Evolutionary conservation across 495 filamentous ascomycete species (phyloP), one percentile per base, ranked within the genome.

Genomic region (Oidiodendron maius): DNA sequence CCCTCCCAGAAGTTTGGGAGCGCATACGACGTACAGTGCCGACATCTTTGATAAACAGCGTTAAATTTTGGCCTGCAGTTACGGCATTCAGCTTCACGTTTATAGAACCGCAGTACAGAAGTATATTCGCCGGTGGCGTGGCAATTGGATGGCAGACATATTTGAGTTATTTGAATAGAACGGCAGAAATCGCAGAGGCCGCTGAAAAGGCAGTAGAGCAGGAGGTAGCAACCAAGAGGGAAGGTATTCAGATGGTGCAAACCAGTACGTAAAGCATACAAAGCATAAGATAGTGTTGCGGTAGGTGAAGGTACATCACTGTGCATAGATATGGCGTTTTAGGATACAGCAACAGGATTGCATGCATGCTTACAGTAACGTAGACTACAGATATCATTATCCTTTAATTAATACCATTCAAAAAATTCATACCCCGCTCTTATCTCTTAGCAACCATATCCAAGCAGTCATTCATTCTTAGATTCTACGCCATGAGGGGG

Each of bases 111-210:
- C 79, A 90, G 62, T 91, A 84, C 60, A 73, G 91, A 41, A 84
- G 78, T 44, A 69, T 96, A 8, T 90, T 95, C 62, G 80, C 84
- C 0, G 90, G 81, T 12, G 63, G 78, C 12, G 75, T 90, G 57
- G 89, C 87, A 2, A 82, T 95, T 38, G 86, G 87, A 1, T 96
- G 90, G 90, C 91, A 96, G 68, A 87, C 85, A 2, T 96, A 96
- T 72, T 59, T 96, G 52, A 84, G 80, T 45, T 86, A 80, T 65
- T 66, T 96, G 61, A 95, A 95, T 53, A 77, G 83, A 63, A 74
- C 69, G 51, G 88, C 86, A 3, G 86, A 85, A 55, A 65, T 67
- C 34, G 71, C 80, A 36, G 52, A 44, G 11, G 52, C 39, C 17
- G 16, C 32, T 24, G 30, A 51, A 37, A 52, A 25, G 28, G 35